phyloP scores from a whole-genome alignment of 2,329 filamentous ascomycete genomes.

The Tympanopsis confertula region DNA sequence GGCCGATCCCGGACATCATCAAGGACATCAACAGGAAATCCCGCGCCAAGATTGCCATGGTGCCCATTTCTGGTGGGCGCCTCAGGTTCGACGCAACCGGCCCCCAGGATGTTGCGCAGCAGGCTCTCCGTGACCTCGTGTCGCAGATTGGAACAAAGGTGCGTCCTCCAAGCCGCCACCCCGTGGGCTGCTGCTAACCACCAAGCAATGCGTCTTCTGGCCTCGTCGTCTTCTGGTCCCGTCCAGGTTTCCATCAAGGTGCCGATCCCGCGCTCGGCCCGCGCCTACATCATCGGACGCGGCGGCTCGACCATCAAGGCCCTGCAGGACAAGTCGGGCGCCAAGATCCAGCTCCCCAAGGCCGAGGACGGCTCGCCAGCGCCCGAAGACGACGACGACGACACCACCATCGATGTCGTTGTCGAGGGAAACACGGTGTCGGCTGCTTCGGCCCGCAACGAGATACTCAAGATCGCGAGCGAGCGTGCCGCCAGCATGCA shows the following conservation, averaged over 20 bases:
- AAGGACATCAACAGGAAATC: slow-evolving; percentile 88
- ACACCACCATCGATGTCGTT: slow-evolving; percentile 71
- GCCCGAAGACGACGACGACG: slow-evolving; percentile 59
- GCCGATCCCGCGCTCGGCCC: slow-evolving; percentile 70
- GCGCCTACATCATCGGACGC: slow-evolving; percentile 86
- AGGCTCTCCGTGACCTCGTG: slow-evolving; percentile 81
- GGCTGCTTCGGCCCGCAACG: slow-evolving; percentile 69
- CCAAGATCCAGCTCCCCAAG: slow-evolving; percentile 80
- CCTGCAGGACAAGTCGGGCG: slow-evolving; percentile 80
- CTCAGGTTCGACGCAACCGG: slow-evolving; percentile 78
- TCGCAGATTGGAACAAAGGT: slow-evolving; percentile 80
- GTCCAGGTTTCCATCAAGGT: slow-evolving; percentile 50
- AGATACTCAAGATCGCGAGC: slow-evolving; percentile 77
- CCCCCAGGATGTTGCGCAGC: slow-evolving; percentile 70
- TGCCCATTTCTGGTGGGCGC: slow-evolving; percentile 57
- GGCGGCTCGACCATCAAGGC: slow-evolving; percentile 81
- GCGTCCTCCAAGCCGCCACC: slow-evolving; percentile 13
- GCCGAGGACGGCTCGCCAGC: slow-evolving; percentile 46
- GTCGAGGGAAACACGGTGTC: slow-evolving; percentile 88
- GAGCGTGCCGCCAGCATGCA: slow-evolving; percentile 75
- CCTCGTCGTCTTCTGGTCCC: slow-evolving; percentile 2
- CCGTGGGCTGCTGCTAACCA: slow-evolving; percentile 3
- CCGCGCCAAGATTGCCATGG: slow-evolving; percentile 73
- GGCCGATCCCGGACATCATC: slow-evolving; percentile 72
- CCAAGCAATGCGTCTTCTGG: slow-evolving; percentile 4